Evolutionary conservation across 2,329 filamentous ascomycete genomes (phyloP).

Genomic region (Ceratocystis cacaofunesta): DNA sequence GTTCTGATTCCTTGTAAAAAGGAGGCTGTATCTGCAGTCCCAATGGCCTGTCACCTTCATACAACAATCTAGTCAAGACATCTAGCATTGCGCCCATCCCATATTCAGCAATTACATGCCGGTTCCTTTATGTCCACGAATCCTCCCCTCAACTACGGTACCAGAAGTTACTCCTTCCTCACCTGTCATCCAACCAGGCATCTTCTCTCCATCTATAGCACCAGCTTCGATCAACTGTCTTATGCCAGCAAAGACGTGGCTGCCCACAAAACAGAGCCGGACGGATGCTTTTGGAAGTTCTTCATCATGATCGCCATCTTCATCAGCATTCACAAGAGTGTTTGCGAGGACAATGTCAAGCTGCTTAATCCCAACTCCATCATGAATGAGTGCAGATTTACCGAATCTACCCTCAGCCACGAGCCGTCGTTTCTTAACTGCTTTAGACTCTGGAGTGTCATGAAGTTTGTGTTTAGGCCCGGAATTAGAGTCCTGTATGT

Average conservation of each 20-base stretch:
- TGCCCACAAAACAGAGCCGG: conserved; percentile 55
- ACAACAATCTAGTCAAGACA: not conserved
- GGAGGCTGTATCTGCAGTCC: not conserved
- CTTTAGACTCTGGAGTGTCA: conserved; percentile 17
- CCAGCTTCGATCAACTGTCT: conserved; percentile 64
- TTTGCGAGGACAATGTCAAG: conserved; percentile 38
- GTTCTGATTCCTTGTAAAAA: not conserved
- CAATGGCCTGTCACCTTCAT: not conserved
- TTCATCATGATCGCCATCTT: not conserved
- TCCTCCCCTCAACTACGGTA: conserved; percentile 50
- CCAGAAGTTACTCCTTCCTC: conserved; percentile 68
- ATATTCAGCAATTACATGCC: not conserved
- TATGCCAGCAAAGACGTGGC: conserved; percentile 68
- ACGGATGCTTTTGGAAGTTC: conserved; percentile 33
- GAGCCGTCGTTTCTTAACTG: conserved; percentile 43
- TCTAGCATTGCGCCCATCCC: not conserved
- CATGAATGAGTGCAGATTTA: conserved; percentile 36
- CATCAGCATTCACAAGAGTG: not conserved
- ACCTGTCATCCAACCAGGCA: conserved; percentile 86
- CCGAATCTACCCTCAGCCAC: conserved; percentile 60
- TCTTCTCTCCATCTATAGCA: conserved; percentile 56
- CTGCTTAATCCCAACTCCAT: conserved; percentile 47
- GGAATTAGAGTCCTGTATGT: conserved; percentile 11
- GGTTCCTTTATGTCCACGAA: conserved; percentile 34
- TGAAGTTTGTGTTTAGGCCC: not conserved